phyloP scores from a whole-genome alignment of 345 rosid species.

The Mallotus nudiflorus region DNA sequence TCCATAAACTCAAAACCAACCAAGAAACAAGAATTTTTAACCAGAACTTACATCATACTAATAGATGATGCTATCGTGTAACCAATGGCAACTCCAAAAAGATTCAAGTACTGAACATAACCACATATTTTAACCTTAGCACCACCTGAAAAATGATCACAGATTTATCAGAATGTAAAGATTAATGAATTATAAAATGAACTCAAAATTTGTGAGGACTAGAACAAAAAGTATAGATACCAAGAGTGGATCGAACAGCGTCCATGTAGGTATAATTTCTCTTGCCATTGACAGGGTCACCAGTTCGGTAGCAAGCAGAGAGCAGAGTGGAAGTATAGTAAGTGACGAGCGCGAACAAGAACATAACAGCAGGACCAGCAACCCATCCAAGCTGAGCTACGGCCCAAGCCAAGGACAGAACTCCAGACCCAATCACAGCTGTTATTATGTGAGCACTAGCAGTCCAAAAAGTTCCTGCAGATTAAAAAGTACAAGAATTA shows the following conservation, averaged over 20 bases:
- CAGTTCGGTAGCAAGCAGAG: slow-evolving; percentile 63
- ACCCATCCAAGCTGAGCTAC: slow-evolving; percentile 79
- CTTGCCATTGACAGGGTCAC: slow-evolving; percentile 58
- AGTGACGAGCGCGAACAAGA: slow-evolving; percentile 69
- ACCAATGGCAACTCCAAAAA: slow-evolving; percentile 66
- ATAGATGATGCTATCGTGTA: slow-evolving; percentile 83
- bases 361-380: slow-evolving; percentile 63
- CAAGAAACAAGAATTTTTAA: neutral
- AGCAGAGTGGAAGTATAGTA: slow-evolving; percentile 66
- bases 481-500: neutral
- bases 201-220: neutral
- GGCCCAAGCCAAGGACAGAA: slow-evolving; percentile 72
- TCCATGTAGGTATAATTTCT: slow-evolving; percentile 78
- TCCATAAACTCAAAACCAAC: too few relatives aligned
- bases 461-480: slow-evolving; percentile 72
- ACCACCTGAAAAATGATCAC: slow-evolving; percentile 49
- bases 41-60: slow-evolving; percentile 57
- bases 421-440: slow-evolving; percentile 87
- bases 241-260: slow-evolving; percentile 61
- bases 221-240: slow-evolving; percentile 25
- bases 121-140: slow-evolving; percentile 67
- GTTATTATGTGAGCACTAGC: slow-evolving; percentile 82
- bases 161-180: neutral
- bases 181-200: neutral
- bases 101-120: slow-evolving; percentile 60